phyloP scores from a whole-genome alignment of 345 rosid species.

The Brassica incana region DNA sequence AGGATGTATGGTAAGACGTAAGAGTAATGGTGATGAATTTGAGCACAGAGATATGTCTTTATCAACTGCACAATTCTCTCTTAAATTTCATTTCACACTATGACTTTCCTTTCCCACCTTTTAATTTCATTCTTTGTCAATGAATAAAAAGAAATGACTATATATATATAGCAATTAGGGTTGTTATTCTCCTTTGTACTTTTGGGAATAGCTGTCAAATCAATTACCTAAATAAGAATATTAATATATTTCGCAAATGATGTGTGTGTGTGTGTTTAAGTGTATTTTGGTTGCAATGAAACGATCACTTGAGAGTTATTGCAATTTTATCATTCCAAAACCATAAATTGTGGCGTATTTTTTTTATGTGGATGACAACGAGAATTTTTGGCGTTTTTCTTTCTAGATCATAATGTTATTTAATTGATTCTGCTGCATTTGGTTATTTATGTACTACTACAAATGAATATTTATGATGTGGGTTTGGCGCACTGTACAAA shows the following conservation, averaged over 20 bases:
- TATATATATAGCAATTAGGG: conserved; percentile 18
- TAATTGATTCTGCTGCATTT: background rate
- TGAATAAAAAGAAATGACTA: background rate
- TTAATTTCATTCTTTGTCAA: background rate
- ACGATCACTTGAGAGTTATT: background rate
- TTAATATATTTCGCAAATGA: conserved; percentile 16
- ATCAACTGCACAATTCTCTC: conserved; percentile 7
- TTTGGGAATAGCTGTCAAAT: conserved; percentile 33
- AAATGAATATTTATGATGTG: no score
- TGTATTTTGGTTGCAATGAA: background rate
- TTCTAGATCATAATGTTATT: background rate
- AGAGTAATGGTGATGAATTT: background rate
- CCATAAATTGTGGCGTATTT: background rate
- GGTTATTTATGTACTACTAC: no score
- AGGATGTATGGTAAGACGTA: background rate
- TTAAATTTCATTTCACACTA: background rate
- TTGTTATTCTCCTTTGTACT: conserved; percentile 29
- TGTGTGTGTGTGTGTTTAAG: background rate
- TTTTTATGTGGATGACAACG: no score
- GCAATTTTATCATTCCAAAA: background rate
- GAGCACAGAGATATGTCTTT: conserved; percentile 2
- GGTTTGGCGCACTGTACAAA: no score
- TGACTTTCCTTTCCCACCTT: background rate
- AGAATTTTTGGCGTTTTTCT: background rate
- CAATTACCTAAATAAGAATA: conserved; percentile 30